These are phyloP conservation scores for Cryptococcus sp. DNA, from an alignment of 1,284 basidiomycete genomes.

Conservation along the genomic window DNA sequence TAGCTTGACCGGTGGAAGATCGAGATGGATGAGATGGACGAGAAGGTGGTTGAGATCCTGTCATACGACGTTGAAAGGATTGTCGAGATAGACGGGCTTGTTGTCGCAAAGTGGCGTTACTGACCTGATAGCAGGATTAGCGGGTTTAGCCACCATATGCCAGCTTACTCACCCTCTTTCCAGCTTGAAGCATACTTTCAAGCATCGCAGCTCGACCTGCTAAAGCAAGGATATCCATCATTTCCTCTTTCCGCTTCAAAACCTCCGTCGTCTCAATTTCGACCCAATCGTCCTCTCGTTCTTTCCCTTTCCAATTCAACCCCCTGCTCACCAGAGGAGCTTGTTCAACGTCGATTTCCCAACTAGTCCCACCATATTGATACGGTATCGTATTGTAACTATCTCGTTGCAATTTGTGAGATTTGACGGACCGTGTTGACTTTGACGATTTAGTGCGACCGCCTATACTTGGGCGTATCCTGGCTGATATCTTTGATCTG, in stretches of 20 bases:
- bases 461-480: neutral
- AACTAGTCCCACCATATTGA: conserved; percentile 4
- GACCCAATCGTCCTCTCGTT: conserved; percentile 2
- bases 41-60: neutral
- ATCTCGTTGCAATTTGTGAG: conserved; percentile 7
- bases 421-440: conserved; percentile 9
- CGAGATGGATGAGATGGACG: neutral
- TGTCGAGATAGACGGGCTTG: too few species aligned
- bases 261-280: neutral
- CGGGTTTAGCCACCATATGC: neutral
- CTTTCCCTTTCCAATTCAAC: neutral
- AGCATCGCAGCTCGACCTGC: conserved; percentile 34
- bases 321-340: neutral
- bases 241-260: conserved; percentile 17
- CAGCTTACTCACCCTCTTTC: conserved; percentile 30
- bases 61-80: neutral
- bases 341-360: conserved; percentile 8
- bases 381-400: conserved; percentile 10
- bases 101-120: neutral
- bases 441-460: conserved; percentile 7
- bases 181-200: conserved; percentile 32
- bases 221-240: conserved; percentile 26
- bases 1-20: neutral
- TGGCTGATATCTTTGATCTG: neutral
- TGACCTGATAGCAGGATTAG: neutral